A percentile compares a stretch with the other conserved stretches of the same genome.
phyloP scores from a whole-genome alignment of 306 rosid genomes.

The Vigna radiata region DNA sequence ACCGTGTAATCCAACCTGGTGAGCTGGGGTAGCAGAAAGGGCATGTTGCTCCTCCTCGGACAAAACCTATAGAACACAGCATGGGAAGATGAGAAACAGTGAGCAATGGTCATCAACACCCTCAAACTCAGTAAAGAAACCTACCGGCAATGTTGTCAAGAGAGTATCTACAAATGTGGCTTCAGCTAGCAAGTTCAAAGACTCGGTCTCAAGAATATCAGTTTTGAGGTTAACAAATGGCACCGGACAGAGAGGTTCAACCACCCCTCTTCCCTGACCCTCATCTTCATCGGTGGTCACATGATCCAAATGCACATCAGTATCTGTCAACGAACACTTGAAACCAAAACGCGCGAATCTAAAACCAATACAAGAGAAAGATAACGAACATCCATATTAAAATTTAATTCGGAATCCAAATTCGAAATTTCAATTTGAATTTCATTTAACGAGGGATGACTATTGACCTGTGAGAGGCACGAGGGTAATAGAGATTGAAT shows the following conservation, averaged over 20 bases:
- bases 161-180: slow-evolving; percentile 76
- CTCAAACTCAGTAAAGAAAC: slow-evolving; percentile 39
- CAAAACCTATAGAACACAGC: slow-evolving; percentile 66
- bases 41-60: slow-evolving; percentile 81
- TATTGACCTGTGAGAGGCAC: slow-evolving; percentile 51
- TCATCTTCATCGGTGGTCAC: slow-evolving; percentile 59
- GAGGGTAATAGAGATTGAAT: slow-evolving; percentile 53
- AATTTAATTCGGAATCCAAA: not conserved
- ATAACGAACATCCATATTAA: not conserved
- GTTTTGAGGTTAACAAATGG: slow-evolving; percentile 63
- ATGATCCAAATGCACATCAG: slow-evolving; percentile 61
- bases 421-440: slow-evolving; percentile 3
- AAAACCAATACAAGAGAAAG: slow-evolving; percentile 29
- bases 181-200: slow-evolving; percentile 65
- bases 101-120: slow-evolving; percentile 28
- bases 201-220: slow-evolving; percentile 73
- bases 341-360: slow-evolving; percentile 64
- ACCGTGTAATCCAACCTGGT: slow-evolving; percentile 91
- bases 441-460: not conserved
- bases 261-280: slow-evolving; percentile 50
- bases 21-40: slow-evolving; percentile 97
- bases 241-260: slow-evolving; percentile 64
- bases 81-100: slow-evolving; percentile 42
- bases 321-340: slow-evolving; percentile 75
- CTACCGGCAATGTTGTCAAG: slow-evolving; percentile 81